Conservation (phyloP, 371 early-diverging fungal species). For the Syncephalastrum sp. region DNA sequence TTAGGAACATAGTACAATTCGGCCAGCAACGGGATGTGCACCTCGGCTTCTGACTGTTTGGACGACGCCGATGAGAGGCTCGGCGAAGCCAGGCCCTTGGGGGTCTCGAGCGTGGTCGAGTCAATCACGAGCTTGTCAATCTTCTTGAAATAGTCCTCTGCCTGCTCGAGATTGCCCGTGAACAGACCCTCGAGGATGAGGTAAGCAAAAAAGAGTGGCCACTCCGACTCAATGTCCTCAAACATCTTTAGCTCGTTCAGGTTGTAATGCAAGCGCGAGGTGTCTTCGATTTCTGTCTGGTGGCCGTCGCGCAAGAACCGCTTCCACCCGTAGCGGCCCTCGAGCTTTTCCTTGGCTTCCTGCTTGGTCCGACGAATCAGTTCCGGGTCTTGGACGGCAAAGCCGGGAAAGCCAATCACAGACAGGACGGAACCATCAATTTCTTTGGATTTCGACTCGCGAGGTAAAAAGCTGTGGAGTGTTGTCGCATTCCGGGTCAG, state of each 20-base stretch:
- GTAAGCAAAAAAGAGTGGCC: conserved; percentile 92
- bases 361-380: conserved; percentile 65
- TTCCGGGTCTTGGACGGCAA: conserved; percentile 75
- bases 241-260: conserved; percentile 85
- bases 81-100: conserved; percentile 12
- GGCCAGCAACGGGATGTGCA: conserved; percentile 59
- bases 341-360: conserved; percentile 82
- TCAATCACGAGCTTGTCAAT: conserved; percentile 74
- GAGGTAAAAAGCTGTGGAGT: conserved; percentile 79
- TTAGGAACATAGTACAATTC: conserved; percentile 84
- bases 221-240: conserved; percentile 87
- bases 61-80: conserved; percentile 10
- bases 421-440: conserved; percentile 86
- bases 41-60: neutral
- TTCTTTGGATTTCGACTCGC: conserved; percentile 89
- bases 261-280: conserved; percentile 77
- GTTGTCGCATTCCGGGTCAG: conserved; percentile 83
- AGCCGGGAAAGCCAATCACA: conserved; percentile 88
- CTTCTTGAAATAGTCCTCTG: conserved; percentile 67
- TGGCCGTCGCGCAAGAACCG: conserved; percentile 91
- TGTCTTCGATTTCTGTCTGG: conserved; percentile 83
- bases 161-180: conserved; percentile 65
- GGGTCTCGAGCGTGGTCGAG: conserved; percentile 53
- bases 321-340: conserved; percentile 84
- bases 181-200: conserved; percentile 84